phyloP scores from a whole-genome alignment of 768 basidiomycete species.

The Aureoboletus auriporus region DNA sequence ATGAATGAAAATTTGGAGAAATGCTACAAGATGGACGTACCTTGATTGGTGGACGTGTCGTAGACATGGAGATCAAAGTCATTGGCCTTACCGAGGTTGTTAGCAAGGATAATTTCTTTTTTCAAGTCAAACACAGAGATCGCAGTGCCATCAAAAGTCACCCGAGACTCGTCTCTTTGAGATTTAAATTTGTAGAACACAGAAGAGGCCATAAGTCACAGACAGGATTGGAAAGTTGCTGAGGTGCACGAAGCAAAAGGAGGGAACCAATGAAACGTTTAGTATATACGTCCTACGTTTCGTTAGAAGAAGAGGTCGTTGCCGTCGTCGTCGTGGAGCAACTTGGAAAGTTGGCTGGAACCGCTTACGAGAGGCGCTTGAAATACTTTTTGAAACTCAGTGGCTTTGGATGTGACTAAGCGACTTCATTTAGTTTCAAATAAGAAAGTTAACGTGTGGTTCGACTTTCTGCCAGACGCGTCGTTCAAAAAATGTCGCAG shows the following conservation, averaged over 20 bases:
- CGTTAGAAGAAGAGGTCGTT: conserved; percentile 5
- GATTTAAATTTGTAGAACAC: conserved; percentile 99
- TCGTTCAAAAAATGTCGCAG: conserved; percentile 22
- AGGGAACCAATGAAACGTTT: conserved; percentile 2
- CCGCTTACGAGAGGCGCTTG: conserved; percentile 19
- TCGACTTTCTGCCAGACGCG: not conserved
- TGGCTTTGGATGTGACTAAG: conserved; percentile 18
- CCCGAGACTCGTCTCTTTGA: conserved; percentile 88
- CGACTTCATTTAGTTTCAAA: conserved; percentile 7
- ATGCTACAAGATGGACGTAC: conserved; percentile 38
- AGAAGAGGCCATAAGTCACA: conserved; percentile 71
- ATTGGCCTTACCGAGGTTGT: conserved; percentile 92
- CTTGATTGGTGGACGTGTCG: conserved; percentile 85
- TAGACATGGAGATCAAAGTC: conserved; percentile 93
- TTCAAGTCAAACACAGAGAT: conserved; percentile 99
- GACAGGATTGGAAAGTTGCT: conserved; percentile 13
- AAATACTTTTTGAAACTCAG: conserved; percentile 10
- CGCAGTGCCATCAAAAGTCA: conserved; percentile 97
- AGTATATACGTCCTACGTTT: conserved; percentile 22
- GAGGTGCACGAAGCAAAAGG: conserved; percentile 14
- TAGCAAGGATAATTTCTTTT: conserved; percentile 95
- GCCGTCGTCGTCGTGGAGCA: conserved; percentile 18
- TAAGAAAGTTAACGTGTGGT: conserved; percentile 4
- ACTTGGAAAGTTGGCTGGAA: conserved; percentile 8
- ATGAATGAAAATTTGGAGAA: not conserved